Conservation (phyloP, 768 basidiomycete genomes). For the Suillus tomentosus region DNA sequence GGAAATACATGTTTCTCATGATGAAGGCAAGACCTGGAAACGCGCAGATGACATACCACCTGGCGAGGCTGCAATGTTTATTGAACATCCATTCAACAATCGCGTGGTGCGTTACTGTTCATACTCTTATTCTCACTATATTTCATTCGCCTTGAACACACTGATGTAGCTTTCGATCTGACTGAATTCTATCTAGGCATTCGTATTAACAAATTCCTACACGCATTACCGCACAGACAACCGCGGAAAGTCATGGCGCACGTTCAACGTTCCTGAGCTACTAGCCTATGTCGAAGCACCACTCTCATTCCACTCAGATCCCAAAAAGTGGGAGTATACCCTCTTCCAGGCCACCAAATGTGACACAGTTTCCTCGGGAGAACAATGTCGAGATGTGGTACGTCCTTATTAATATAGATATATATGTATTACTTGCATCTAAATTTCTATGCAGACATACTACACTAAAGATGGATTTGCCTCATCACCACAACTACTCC, state of each 20-base stretch:
- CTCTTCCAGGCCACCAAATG: slow-evolving; percentile 80
- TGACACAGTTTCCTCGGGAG: slow-evolving; percentile 51
- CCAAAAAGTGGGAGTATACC: slow-evolving; percentile 68
- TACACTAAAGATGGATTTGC: slow-evolving; percentile 87
- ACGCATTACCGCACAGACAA: slow-evolving; percentile 89
- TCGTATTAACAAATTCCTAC: slow-evolving; percentile 70
- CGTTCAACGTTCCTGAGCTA: slow-evolving; percentile 69
- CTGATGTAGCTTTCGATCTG: neutral
- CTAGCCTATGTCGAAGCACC: slow-evolving; percentile 51
- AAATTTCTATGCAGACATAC: slow-evolving; percentile 61
- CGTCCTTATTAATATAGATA: slow-evolving; percentile 6
- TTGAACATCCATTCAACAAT: slow-evolving; percentile 87
- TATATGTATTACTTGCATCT: slow-evolving; percentile 8
- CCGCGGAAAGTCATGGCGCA: slow-evolving; percentile 84
- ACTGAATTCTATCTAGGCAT: slow-evolving; percentile 57
- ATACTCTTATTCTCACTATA: slow-evolving; percentile 6
- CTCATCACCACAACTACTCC: slow-evolving; percentile 55
- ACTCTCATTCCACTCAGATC: slow-evolving; percentile 86
- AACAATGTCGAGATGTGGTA: slow-evolving; percentile 74
- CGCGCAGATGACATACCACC: slow-evolving; percentile 49
- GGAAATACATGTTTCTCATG: slow-evolving; percentile 72
- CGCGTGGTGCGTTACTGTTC: slow-evolving; percentile 52
- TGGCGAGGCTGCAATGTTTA: slow-evolving; percentile 69
- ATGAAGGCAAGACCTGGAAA: slow-evolving; percentile 83
- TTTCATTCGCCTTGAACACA: slow-evolving; percentile 1